Evolutionary conservation across 371 early-diverging fungal genomes (phyloP), one percentile per base, ranked within the genome.

Genomic region (Mucor sp.): DNA sequence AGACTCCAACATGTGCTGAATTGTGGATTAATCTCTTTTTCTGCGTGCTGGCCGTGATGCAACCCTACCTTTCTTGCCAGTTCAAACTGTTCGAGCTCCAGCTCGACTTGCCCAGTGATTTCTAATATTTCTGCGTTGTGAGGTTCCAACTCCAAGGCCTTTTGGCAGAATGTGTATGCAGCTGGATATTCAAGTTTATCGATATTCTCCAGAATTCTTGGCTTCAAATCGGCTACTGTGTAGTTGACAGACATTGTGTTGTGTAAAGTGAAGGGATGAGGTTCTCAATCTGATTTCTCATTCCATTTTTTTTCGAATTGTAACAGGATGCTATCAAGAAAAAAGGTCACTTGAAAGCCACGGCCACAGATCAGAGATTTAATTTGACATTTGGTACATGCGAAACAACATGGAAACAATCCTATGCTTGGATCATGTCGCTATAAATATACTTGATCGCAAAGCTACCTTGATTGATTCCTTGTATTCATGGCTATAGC

Each of bases 151-250:
- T 87, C 84, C 41, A 94, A 76, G 4, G 93, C 95, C 41, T 89
- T 82, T 64, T 83, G 78, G 43, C 89, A 89, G 65, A 92, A 93
- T 44, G 89, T 79, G 44, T 86, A 81, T 1, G 96, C 96, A 21
- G 88, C 78, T 21, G 86, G 85, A 63, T 89, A 92, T 58, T 93
- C 89, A 74, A 90, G 87, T 44, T 82, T 74, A 74, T 95, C 95
- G 69, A 94, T 88, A 32, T 90, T 88, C 64, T 87, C 84, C 67
- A 90, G 85, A n/a, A 93, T 91, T 68, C 87, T 82, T 50, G 80
- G 74, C 33, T 92, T 75, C 55, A 91, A 81, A 80, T 90, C 87
- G 27, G 71, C 80, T 32, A 90, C 85, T 7, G 89, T 85, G 71
- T 82, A 87, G 21, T 47, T 43, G n/a, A 41, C 59, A 19, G 65